Evolutionary conservation across 2,329 filamentous ascomycete genomes (phyloP).

Genomic region (Fusarium sambucinum): DNA sequence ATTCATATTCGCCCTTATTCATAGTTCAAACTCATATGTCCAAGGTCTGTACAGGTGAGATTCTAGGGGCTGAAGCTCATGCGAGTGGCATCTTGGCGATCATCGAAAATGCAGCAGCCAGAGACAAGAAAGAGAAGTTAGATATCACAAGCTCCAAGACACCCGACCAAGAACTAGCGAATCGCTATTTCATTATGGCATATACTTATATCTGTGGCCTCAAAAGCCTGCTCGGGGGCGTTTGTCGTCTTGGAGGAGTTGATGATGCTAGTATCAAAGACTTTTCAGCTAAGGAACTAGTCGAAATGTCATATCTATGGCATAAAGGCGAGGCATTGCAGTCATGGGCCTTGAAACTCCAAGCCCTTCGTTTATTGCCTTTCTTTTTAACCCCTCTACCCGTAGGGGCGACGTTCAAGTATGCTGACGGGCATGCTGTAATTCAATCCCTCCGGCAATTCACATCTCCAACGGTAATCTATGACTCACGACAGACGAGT

Average conservation of each 20-base stretch:
- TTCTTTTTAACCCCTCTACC: slow-evolving; percentile 18
- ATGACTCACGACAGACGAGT: neutral
- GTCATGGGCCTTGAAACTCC: neutral
- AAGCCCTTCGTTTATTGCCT: slow-evolving; percentile 12
- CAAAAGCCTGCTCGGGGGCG: slow-evolving; percentile 16
- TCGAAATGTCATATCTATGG: slow-evolving; percentile 18
- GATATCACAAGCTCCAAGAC: neutral
- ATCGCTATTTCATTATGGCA: slow-evolving; percentile 21
- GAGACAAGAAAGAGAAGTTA: neutral
- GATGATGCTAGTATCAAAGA: neutral
- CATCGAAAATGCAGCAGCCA: slow-evolving; percentile 2
- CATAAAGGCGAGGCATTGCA: slow-evolving; percentile 7
- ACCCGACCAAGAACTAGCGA: neutral
- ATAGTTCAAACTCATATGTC: rapidly evolving
- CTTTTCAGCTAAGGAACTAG: neutral
- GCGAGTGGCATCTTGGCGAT: slow-evolving; percentile 17
- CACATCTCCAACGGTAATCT: neutral
- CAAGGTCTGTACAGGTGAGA: slow-evolving; percentile 12
- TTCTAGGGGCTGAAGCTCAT: slow-evolving; percentile 14
- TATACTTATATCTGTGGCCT: slow-evolving; percentile 11
- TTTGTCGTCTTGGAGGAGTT: neutral
- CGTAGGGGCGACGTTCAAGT: neutral
- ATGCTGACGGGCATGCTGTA: neutral
- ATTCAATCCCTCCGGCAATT: neutral
- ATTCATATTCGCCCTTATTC: rapidly evolving